Percentiles rank a stretch among this genome's conserved stretches.
Conservation (phyloP, 495 filamentous ascomycete species). For the Penicillium turbatum region DNA sequence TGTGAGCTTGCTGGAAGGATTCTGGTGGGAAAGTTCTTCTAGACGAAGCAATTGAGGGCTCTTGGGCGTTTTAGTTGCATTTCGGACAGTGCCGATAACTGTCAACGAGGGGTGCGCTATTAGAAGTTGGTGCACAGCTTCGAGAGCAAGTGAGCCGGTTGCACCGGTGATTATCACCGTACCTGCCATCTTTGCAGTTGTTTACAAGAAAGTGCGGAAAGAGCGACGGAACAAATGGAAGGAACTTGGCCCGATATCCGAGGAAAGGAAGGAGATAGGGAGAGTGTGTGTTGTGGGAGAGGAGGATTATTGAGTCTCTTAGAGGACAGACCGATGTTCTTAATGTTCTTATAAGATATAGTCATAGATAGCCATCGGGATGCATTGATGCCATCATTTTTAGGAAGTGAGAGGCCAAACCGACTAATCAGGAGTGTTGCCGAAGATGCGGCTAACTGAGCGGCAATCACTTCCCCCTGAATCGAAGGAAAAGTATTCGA, state of each 20-base stretch:
- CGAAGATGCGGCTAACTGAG: no score
- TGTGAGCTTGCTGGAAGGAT: constrained; percentile 16
- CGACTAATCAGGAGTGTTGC: no score
- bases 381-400: not conserved
- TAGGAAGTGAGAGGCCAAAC: not conserved
- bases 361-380: not conserved
- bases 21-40: not conserved
- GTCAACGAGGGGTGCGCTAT: constrained; percentile 26
- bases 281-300: no score
- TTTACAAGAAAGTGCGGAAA: not conserved
- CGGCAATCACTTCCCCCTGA: no score
- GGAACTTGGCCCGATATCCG: no score
- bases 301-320: no score
- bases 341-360: not conserved
- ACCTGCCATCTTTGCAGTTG: constrained; percentile 14
- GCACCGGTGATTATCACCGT: constrained; percentile 46
- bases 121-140: constrained; percentile 32
- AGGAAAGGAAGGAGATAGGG: no score
- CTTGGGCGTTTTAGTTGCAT: constrained; percentile 15
- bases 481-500: no score
- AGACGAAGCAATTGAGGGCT: constrained; percentile 1
- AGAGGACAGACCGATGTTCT: no score
- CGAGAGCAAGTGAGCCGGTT: constrained; percentile 38
- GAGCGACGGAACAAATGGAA: not conserved
- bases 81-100: constrained; percentile 41